Conservation (phyloP, 108 stramenopile species). For the Fragilariopsis cylindrus region DNA sequence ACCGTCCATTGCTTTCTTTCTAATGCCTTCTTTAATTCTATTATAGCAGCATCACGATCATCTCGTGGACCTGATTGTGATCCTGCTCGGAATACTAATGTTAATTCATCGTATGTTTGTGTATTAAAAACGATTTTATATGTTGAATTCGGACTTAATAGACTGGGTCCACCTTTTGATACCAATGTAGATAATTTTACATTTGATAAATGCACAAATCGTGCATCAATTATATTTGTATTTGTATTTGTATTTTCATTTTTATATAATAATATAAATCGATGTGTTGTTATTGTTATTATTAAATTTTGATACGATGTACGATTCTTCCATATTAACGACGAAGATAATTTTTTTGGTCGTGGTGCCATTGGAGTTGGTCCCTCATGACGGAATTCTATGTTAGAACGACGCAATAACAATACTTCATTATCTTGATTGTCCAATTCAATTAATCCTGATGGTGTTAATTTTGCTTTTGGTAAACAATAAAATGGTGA, state of each 20-base stretch:
- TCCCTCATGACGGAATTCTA: conserved; percentile 65
- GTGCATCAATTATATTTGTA: conserved; percentile 25
- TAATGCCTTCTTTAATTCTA: conserved; percentile 50
- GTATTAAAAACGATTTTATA: conserved; percentile 55
- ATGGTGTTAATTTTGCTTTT: conserved; percentile 58
- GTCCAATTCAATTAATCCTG: conserved; percentile 72
- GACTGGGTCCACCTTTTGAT: conserved; percentile 46
- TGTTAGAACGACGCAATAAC: conserved; percentile 43
- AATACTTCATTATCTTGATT: conserved; percentile 63
- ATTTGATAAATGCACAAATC: conserved; percentile 50
- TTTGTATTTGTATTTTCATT: conserved; percentile 18
- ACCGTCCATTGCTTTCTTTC: conserved; percentile 69
- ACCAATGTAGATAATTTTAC: conserved; percentile 32
- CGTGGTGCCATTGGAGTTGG: conserved; percentile 43
- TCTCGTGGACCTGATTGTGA: conserved; percentile 19
- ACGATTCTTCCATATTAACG: conserved; percentile 27
- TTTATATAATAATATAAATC: conserved; percentile 45
- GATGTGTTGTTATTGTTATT: conserved; percentile 61
- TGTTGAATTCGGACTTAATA: conserved; percentile 41
- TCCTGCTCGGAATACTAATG: conserved; percentile 51
- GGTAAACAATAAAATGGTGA: conserved; percentile 76
- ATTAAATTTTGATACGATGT: conserved; percentile 4
- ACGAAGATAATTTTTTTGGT: conserved; percentile 3
- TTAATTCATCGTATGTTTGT: conserved; percentile 61
- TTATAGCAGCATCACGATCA: conserved; percentile 65